Base-by-base conservation (phyloP, 2,329 filamentous ascomycete species). In the Claviceps lovelessii region DNA sequence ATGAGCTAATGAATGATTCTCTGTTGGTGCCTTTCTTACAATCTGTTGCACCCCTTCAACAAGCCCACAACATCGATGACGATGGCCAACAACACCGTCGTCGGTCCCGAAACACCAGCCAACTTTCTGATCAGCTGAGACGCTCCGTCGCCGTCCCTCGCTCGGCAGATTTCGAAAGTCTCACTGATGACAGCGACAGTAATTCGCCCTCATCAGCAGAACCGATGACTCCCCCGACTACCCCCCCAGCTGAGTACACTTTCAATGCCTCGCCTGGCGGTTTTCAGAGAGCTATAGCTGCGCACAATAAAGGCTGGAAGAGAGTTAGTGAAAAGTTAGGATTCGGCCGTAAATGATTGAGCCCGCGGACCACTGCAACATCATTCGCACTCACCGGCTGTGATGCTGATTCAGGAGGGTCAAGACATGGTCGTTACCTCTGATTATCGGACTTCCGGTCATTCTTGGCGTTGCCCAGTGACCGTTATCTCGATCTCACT, bases 1-100 rank as follows among this genome's bases (percentile, higher is more conserved):
- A 91, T 68, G 93, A 97, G 62, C 75, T 98, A 55, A 97, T 98
- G 90, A 94, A 95, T 63, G 93, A 97, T 67, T 96, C 90, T 4
- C 88, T 97, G 0, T 76, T 97, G 52, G 84, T 95, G 0, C 90
- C 91, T 0, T 98, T 97, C 66, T 77, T 97, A 54, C 91, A 95
- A 58, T 79, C 78, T 0, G 70, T 79, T n/a, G 63, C 71, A 5
- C 64, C 72, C 1, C 61, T 61, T 52, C 69, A 67, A 53, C 62
- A 68, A 1, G 70, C 73, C 13, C 61, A 63, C 17, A 9, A 4
- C 59, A 63, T 10, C 17, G 70, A 74, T 31, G 71, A 72, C 8
- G 67, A 71, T 35, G 35, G 57, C 52, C 70, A 71, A 15, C 42
- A 57, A 76, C 76, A 9, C 49, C 11, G 45, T n/a, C 54, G 57